Evolutionary conservation across 768 basidiomycete genomes (phyloP), one percentile per base, ranked within the genome.

Genomic region (Fibroporia radiculosa): DNA sequence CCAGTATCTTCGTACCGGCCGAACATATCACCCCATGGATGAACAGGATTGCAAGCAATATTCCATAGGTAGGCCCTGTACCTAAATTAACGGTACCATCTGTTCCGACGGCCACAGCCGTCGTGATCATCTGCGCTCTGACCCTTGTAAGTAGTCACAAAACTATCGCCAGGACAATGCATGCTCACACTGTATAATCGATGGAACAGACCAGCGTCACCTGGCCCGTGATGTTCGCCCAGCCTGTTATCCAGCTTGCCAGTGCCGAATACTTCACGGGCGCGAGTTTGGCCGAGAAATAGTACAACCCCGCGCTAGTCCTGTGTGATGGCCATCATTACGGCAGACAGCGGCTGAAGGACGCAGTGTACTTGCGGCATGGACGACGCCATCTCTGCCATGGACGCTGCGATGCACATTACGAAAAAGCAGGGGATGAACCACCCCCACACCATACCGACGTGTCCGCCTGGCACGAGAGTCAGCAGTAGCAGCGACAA

Each of bases 371-470:
- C 78, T 57, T 57, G 84, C 83, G 84, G 83, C 83, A 85, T 84
- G 1, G 81, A 73, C 1, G 82, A 84, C 1, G 78, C 71, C 31
- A 85, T 50, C 50, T 86, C 83, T 1, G 83, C 83, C 73, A 85
- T 78, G 14, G 74, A 80, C 14, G 77, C 67, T 6, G 84, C 82
- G 8, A 85, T 70, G 12, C 72, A 68, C 64, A 78, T 68, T 19
- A 84, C 80, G 48, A 85, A 84, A 34, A 78, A 62, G 53, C 70
- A 72, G 5, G 83, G 83, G 50, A 84, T 80, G 25, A 83, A 61
- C 84, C 84, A 85, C 33, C 83, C 83, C 66, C 76, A 84, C 10
- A 84, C 74, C 70, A 85, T 75, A 7, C 84, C 83, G 16, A 82
- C 79, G 62, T 85, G 82, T 1, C 84, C 84, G 40, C 83, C 83